Percentiles rank a stretch among this genome's conserved stretches.
These are phyloP conservation scores for Auxenochlorella pyrenoidosa DNA, from an alignment of 139 green algal species.

Conservation along the genomic window DNA sequence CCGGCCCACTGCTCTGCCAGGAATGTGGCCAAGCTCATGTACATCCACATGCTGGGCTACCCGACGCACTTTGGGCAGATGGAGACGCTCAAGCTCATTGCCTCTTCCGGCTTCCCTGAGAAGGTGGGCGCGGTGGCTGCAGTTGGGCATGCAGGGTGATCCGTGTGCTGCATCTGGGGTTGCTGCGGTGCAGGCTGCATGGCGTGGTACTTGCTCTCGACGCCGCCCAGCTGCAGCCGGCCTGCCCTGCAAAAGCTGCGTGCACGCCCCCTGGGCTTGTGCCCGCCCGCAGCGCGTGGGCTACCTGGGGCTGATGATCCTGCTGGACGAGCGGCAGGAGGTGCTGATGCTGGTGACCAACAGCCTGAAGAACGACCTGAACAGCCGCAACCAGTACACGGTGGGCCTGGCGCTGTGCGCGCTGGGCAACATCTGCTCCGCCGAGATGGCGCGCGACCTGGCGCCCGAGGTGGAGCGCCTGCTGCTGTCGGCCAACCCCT, in stretches of 20 bases:
- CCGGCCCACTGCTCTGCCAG: too few species aligned
- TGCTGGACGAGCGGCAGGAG: constrained; percentile 98
- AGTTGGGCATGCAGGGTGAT: not conserved
- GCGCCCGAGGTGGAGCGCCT: constrained; percentile 93
- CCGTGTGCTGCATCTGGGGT: not conserved
- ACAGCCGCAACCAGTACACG: constrained; percentile 85
- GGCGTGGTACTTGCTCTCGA: not conserved
- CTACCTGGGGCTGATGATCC: constrained; percentile 97
- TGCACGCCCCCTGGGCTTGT: too few species aligned
- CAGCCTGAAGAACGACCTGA: constrained; percentile 96
- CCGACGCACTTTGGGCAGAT: constrained; percentile 99
- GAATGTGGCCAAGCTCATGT: constrained; percentile 99
- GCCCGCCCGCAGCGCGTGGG: constrained; percentile 83
- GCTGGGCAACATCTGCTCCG: constrained; percentile 96
- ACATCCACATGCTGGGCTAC: constrained; percentile 99
- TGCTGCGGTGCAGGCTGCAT: not conserved
- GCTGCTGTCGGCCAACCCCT: constrained; percentile 78
- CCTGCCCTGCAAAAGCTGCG: not conserved
- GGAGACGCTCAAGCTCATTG: constrained; percentile 98
- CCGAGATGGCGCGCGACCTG: constrained; percentile 98
- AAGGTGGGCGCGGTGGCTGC: constrained; percentile 69
- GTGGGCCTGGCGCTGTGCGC: constrained; percentile 93
- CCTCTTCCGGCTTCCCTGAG: constrained; percentile 82
- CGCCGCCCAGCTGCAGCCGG: not conserved
- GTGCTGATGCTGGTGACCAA: constrained; percentile 99